Evolutionary conservation across 495 filamentous ascomycete genomes (phyloP), one percentile per base, ranked within the genome.

Genomic region (Lindgomyces ingoldianus): DNA sequence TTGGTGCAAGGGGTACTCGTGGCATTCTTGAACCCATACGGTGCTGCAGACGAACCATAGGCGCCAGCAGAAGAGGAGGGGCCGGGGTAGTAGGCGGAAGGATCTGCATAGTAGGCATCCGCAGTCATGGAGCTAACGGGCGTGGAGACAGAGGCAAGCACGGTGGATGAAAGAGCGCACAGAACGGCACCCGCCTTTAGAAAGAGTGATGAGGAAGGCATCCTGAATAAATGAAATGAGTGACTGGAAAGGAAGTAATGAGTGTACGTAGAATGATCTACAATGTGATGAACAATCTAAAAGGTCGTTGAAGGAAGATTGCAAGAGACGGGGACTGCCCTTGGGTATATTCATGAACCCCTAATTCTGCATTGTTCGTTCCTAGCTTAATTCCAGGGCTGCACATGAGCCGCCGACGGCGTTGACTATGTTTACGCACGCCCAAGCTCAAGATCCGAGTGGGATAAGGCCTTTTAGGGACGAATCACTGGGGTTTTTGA

Each of bases 151-250:
- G 41, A 48, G 55, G 68, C 64, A 42, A 49, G 16, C 25, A 41
- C 55, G 47, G 63, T 65, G 27, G 51, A 29, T 26, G 63, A 58
- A 48, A 70, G 59, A 67, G 64, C 55, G 49, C 63, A 63, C 18
- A 67, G 56, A n/a, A 60, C 30, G 19, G 53, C 11, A 42, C 62
- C 58, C 33, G 55, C 58, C 14, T 48, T 64, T 42, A 70, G 47
- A 67, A 67, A 54, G 63, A 70, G 51, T 64, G 63, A 67, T 56
- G 68, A 67, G 59, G 68, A 60, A 19, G 59, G 55, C 68, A 70
- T 70, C 25, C n/a, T 67, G 57, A 54, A n/a, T 54, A 26, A 42
- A 63, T 45, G 8, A 54, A 67, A 70, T 16, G 58, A 64, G 50
- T 63, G 58, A 64, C 58, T 60, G 21, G 14, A 36, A 27, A 64